Evolutionary conservation across 176 grass and related monocot species (phyloP).

Genomic region (Miscanthus lutarioriparius): DNA sequence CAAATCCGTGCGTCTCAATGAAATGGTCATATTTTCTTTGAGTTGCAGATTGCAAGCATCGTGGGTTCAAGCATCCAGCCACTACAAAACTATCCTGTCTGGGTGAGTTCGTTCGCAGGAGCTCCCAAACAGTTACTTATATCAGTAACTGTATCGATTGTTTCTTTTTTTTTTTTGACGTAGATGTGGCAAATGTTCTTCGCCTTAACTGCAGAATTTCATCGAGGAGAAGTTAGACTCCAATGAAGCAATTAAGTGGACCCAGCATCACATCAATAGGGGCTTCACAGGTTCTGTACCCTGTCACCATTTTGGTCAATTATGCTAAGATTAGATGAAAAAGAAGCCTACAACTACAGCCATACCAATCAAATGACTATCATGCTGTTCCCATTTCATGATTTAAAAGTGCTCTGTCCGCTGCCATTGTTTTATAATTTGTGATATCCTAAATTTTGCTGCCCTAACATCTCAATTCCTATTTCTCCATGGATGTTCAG

Average conservation of each 20-base stretch:
- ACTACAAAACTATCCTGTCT: constrained; percentile 49
- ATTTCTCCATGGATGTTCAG: constrained; percentile 41
- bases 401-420: not conserved
- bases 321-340: not conserved
- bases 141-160: not conserved
- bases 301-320: not conserved
- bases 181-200: not conserved
- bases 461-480: not conserved
- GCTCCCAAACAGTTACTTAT: too few relatives aligned
- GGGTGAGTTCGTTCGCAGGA: constrained; percentile 32
- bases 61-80: constrained; percentile 76
- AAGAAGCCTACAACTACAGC: not conserved
- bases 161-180: not conserved
- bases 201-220: constrained; percentile 45
- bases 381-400: too few relatives aligned
- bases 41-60: constrained; percentile 69
- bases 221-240: constrained; percentile 54
- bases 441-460: not conserved
- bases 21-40: not conserved
- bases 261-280: constrained; percentile 58
- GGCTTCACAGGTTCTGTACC: constrained; percentile 62
- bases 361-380: not conserved
- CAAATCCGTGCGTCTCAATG: not conserved
- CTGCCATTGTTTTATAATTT: not conserved
- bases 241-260: constrained; percentile 48